Evolutionary conservation across 768 basidiomycete genomes (phyloP).

Genomic region (Amanita rimosa): DNA sequence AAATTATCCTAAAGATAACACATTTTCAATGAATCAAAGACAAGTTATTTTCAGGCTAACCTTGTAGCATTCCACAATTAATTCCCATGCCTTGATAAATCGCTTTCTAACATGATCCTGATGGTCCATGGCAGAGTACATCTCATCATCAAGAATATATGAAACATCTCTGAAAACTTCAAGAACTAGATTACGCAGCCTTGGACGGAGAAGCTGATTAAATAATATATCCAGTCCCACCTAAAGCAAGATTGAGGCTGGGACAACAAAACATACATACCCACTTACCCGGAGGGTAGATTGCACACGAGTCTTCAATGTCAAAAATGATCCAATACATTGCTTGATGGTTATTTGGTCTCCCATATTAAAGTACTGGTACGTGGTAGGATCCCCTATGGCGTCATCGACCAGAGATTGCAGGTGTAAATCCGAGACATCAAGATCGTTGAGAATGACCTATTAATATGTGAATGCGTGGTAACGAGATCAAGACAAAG

Average conservation of each 20-base stretch:
- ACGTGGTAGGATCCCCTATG: conserved; percentile 35
- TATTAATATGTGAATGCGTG: conserved; percentile 18
- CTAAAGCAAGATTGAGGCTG: conserved; percentile 23
- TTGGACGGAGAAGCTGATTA: conserved; percentile 87
- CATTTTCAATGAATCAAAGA: background rate
- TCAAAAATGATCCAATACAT: conserved; percentile 37
- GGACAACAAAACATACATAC: background rate
- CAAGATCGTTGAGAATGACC: conserved; percentile 91
- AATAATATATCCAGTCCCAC: conserved; percentile 88
- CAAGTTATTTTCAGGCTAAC: conserved; percentile 15
- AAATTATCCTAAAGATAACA: conserved; percentile 53
- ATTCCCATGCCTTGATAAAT: conserved; percentile 85
- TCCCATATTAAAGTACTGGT: conserved; percentile 54
- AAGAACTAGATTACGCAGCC: conserved; percentile 67
- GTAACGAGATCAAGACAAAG: background rate
- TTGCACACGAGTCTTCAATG: conserved; percentile 53
- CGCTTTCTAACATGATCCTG: conserved; percentile 82
- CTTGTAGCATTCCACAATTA: conserved; percentile 77
- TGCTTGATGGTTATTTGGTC: conserved; percentile 42
- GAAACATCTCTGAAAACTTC: conserved; percentile 88
- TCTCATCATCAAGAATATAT: conserved; percentile 85
- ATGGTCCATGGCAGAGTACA: conserved; percentile 74
- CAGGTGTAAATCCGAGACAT: conserved; percentile 82
- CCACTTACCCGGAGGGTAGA: conserved; percentile 57
- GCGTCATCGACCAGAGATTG: conserved; percentile 71